phyloP scores from a whole-genome alignment of 2,329 filamentous ascomycete genomes.

The Juglanconis juglandina region DNA sequence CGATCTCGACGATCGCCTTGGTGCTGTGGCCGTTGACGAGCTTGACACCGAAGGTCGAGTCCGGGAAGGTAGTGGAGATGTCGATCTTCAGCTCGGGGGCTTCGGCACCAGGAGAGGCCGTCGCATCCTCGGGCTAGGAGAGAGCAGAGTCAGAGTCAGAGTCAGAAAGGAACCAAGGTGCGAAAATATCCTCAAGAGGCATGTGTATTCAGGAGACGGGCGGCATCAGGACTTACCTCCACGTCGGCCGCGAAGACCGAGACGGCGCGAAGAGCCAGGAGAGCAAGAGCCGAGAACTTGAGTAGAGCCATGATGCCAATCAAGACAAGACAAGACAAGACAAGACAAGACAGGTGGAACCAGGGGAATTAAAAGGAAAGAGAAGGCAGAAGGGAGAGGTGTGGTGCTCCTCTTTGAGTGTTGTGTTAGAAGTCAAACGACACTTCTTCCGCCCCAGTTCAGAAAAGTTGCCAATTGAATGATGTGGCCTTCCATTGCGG shows the following conservation, averaged over 20 bases:
- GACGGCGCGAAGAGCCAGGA: conserved; percentile 67
- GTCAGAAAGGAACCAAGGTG: no score
- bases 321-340: conserved; percentile 18
- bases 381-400: conserved; percentile 7
- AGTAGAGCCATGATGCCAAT: conserved; percentile 64
- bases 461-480: conserved; percentile 17
- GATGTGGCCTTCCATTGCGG: conserved; percentile 18
- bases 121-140: conserved; percentile 22
- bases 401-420: conserved; percentile 14
- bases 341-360: conserved; percentile 16
- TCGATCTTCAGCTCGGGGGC: conserved; percentile 58
- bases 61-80: conserved; percentile 60
- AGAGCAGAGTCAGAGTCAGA: conserved; percentile 5
- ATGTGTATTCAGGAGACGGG: conserved; percentile 8
- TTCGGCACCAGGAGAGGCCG: conserved; percentile 22
- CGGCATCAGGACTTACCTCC: conserved; percentile 47
- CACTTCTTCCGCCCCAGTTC: not conserved
- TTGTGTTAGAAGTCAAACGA: conserved; percentile 4
- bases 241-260: conserved; percentile 59
- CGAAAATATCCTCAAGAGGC: not conserved
- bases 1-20: conserved; percentile 75
- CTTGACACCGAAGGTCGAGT: conserved; percentile 86
- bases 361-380: conserved; percentile 6
- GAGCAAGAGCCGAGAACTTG: conserved; percentile 67
- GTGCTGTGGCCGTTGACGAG: conserved; percentile 89